Percentiles rank a stretch among this genome's conserved stretches.
Evolutionary conservation across 2,329 filamentous ascomycete species (phyloP).

Genomic region (Fusarium foetens): DNA sequence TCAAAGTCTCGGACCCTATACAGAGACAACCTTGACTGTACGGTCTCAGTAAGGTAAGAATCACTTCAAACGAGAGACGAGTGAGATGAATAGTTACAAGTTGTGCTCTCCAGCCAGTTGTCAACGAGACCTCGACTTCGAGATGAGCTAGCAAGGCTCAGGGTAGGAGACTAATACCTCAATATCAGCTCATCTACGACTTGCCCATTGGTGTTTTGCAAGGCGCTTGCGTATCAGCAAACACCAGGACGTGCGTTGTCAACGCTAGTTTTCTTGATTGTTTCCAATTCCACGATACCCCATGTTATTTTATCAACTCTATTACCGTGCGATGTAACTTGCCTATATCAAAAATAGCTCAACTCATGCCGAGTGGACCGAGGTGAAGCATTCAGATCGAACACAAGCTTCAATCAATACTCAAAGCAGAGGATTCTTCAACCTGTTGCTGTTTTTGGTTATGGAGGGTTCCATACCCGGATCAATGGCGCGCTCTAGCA

Average conservation of each 20-base stretch:
- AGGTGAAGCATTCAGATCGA: conserved; percentile 2
- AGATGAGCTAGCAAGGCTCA: conserved; percentile 23
- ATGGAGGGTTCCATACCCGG: conserved; percentile 9
- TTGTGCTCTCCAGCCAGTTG: background rate
- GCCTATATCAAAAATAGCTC: conserved; percentile 15
- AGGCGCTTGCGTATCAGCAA: conserved; percentile 28
- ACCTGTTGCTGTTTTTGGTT: conserved; percentile 16
- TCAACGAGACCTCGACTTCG: conserved; percentile 7
- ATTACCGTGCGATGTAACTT: conserved; percentile 29
- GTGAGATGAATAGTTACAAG: background rate
- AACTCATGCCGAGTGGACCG: conserved; percentile 6
- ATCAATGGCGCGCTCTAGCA: conserved; percentile 32
- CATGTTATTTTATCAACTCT: conserved; percentile 25
- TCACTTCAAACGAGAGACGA: background rate
- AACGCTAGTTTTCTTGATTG: conserved; percentile 24
- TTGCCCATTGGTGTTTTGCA: conserved; percentile 27
- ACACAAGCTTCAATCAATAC: conserved; percentile 2
- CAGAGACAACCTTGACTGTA: background rate
- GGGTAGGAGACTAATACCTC: conserved; percentile 28
- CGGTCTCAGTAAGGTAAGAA: background rate
- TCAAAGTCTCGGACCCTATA: background rate
- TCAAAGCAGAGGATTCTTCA: background rate
- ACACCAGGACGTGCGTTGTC: conserved; percentile 17
- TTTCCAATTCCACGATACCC: conserved; percentile 3
- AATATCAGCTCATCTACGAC: conserved; percentile 14